Percentiles rank a stretch among this genome's conserved stretches.
Evolutionary conservation across 169 alveolate species (phyloP).

Genomic region (Eimeria maxima): DNA sequence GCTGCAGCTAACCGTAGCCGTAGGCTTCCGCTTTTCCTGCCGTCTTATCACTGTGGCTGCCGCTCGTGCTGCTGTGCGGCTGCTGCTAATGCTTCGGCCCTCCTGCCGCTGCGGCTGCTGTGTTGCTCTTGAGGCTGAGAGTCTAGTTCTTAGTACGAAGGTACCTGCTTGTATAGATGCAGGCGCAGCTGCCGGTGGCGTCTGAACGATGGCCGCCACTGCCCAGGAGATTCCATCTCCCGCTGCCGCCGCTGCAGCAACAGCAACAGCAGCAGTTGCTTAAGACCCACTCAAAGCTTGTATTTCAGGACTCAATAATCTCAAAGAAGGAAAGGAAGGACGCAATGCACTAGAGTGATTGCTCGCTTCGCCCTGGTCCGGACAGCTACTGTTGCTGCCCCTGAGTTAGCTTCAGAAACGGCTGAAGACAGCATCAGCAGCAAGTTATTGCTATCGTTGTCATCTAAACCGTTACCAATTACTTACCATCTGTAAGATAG

Average conservation of each 20-base stretch:
- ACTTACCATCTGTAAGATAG: background rate
- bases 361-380: background rate
- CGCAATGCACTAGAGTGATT: background rate
- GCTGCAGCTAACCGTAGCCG: background rate
- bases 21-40: background rate
- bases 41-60: background rate
- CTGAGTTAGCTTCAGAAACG: constrained; percentile 23
- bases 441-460: background rate
- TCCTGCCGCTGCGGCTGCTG: background rate
- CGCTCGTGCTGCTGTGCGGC: background rate
- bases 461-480: background rate
- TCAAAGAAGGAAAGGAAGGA: background rate
- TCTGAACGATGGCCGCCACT: background rate
- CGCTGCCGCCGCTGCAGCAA: constrained; percentile 11
- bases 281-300: background rate
- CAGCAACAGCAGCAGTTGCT: background rate
- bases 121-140: background rate
- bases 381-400: constrained; percentile 41
- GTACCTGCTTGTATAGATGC: background rate
- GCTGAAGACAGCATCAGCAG: constrained; percentile 2
- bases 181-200: background rate
- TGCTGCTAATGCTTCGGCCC: background rate
- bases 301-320: background rate
- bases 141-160: background rate
- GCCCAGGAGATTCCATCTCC: background rate